Base-by-base conservation (phyloP, 1,139 yeast genomes). In the Debaryomyces sp. region DNA sequence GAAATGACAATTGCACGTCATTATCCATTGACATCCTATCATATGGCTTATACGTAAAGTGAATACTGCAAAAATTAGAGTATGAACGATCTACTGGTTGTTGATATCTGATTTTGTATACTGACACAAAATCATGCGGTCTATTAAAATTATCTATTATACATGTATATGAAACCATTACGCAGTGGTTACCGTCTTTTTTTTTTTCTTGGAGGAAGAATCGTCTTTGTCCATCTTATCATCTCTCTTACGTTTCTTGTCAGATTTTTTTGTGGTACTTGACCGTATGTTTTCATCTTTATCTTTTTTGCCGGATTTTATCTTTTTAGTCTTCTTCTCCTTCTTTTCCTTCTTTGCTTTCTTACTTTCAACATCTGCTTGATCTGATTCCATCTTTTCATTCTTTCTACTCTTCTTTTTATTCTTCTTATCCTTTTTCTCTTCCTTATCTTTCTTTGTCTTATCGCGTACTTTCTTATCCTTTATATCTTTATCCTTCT, bases 381-480 rank as follows among this genome's bases (percentile, higher is more conserved):
- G 56, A 47, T 52, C 46, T 41, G 44, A 52, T 46, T 50, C 52
- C 34, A 54, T 53, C 22, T 53, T 53, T 46, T 52, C 56, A 50
- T 53, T 58, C 46, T 54, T 54, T 43, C 51, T 51, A 48, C 49
- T 45, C n/a, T n/a, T 54, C 40, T n/a, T n/a, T n/a, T n/a, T n/a
- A n/a, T n/a, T n/a, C 33, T 47, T 48, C 48, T 54, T 50, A 18
- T 50, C 47, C 45, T 51, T 55, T 48, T 48, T 51, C 24, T 45
- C 52, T 48, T 50, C 55, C 54, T 47, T 59, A 41, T 55, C 53
- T 45, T 53, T 58, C 55, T 52, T 58, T 44, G 51, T 53, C 43
- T 46, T 55, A 43, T 51, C 52, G 50, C 56, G 57, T 56, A 44
- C 56, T 50, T 51, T 49, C 46, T 49, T 51, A 47, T 57, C 50